Base-by-base conservation (phyloP, 2,329 filamentous ascomycete species). In the Trichoderma sp. region DNA sequence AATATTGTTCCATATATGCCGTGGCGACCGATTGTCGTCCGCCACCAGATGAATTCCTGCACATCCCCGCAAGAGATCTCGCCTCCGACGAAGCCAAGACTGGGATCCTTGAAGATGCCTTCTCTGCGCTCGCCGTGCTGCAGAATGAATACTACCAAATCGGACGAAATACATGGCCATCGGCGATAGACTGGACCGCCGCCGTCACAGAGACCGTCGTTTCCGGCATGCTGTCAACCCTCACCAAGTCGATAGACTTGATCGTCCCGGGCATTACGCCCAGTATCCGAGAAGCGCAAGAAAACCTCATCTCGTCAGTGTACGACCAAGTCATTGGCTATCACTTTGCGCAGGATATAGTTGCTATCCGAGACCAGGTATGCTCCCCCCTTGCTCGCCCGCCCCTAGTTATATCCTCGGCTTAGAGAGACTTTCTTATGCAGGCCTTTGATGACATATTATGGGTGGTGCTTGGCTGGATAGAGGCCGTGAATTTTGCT, bases 391-490 rank as follows among this genome's bases (percentile, higher is more conserved):
- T 43, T 14, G 2, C 3, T 18, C 57, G n/a, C 28, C 7, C 12
- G 5, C 30, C 8, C 18, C 15, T 30, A 60, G 15, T 21, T 21
- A 60, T 34, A 60, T 60, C 30, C 3, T 62, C 7, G 43, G 30
- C 36, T 61, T 53, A 21, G 24, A 32, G 7, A 30, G 8, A 53
- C 11, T 21, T 26, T 26, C 11, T 7, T 4, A 14, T 21, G 3
- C 3, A 96, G 84, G 95, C 95, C 0, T 97, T 91, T 79, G 95
- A 98, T 78, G 95, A 98, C 80, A 97, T 97, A 83, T 87, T 97
- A 3, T 98, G 95, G 95, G 94, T 98, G 1, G 94, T 97, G 3
- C 86, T 98, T 47, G 93, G 92, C 74, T 98, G 95, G 95, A 84
- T 98, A 67, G 93, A 97, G 79, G 89, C 89, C 63, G 88, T 94